phyloP scores from a whole-genome alignment of 495 filamentous ascomycete species.

The Aspergillus heteromorphus region DNA sequence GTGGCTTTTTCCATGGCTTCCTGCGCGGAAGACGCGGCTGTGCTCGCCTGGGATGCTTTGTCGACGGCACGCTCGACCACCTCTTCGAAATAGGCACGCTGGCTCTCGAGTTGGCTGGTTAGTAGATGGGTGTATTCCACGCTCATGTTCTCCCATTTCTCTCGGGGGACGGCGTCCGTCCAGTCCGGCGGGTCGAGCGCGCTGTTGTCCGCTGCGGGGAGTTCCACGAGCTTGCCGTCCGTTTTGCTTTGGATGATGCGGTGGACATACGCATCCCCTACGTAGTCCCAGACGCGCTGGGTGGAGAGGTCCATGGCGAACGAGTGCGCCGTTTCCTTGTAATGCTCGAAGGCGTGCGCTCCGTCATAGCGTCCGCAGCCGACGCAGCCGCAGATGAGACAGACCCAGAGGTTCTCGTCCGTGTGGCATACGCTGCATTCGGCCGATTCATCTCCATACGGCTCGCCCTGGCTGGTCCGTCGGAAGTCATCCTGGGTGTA shows the following conservation, averaged over 20 bases:
- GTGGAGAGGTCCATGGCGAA: constrained; percentile 90
- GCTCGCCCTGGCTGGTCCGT: constrained; percentile 22
- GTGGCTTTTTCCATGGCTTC: constrained; percentile 47
- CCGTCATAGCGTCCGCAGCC: constrained; percentile 92
- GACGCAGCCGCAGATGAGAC: constrained; percentile 87
- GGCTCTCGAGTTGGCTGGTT: constrained; percentile 83
- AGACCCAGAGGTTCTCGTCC: constrained; percentile 83
- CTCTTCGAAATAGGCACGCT: constrained; percentile 91
- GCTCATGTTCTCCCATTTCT: constrained; percentile 88
- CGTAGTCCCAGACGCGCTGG: constrained; percentile 97
- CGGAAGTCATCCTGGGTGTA: constrained; percentile 64
- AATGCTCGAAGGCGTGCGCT: constrained; percentile 92
- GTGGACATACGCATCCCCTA: constrained; percentile 90
- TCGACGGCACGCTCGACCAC: constrained; percentile 86
- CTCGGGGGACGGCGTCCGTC: constrained; percentile 72
- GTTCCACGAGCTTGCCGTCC: constrained; percentile 80
- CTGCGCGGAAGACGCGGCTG: constrained; percentile 58
- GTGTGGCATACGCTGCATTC: constrained; percentile 72
- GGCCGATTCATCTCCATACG: constrained; percentile 34
- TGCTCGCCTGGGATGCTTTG: constrained; percentile 73
- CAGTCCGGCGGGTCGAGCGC: constrained; percentile 41
- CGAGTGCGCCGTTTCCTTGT: constrained; percentile 79
- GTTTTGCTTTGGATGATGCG: constrained; percentile 88
- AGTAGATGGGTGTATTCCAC: constrained; percentile 93
- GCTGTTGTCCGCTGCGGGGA: constrained; percentile 52